These are phyloP conservation scores for Lunasporangiospora selenospora DNA, from an alignment of 192 early-diverging fungal species.

Conservation along the genomic window DNA sequence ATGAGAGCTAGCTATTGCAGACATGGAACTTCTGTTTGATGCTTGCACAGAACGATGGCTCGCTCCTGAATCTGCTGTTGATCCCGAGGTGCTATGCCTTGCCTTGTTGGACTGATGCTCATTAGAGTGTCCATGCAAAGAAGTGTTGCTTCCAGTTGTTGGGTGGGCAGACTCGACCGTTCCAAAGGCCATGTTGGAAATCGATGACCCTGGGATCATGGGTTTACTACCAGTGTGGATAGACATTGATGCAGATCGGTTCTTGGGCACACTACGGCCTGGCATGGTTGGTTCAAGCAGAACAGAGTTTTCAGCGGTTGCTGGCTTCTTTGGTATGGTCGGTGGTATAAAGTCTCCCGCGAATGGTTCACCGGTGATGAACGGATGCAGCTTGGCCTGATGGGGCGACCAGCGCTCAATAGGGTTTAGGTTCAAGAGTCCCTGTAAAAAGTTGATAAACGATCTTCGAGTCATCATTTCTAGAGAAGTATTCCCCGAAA, in stretches of 20 bases:
- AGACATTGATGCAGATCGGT: constrained; percentile 14
- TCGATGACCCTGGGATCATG: too few relatives aligned
- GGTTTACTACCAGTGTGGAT: too few relatives aligned
- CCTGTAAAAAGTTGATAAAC: constrained; percentile 92
- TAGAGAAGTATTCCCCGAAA: constrained; percentile 27
- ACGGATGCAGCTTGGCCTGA: constrained; percentile 94
- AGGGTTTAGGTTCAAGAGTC: constrained; percentile 90
- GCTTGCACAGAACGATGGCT: too few relatives aligned
- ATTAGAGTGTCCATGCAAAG: too few relatives aligned
- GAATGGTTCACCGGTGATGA: constrained; percentile 90
- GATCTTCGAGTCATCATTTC: constrained; percentile 77
- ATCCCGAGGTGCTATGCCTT: too few relatives aligned
- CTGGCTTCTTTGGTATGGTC: constrained; percentile 44
- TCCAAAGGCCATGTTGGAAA: too few relatives aligned
- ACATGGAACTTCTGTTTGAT: too few relatives aligned
- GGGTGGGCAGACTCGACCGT: too few relatives aligned
- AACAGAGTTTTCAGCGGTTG: constrained; percentile 34
- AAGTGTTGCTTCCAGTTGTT: too few relatives aligned
- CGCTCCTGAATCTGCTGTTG: too few relatives aligned
- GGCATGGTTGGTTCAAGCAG: constrained; percentile 34
- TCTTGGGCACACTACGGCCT: constrained; percentile 15
- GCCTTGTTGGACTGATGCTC: too few relatives aligned
- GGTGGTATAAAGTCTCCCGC: constrained; percentile 72
- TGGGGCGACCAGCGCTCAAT: constrained; percentile 94
- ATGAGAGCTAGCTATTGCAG: too few relatives aligned